Conservation (phyloP, 805 yeast species). For the Torulaspora franciscae region DNA sequence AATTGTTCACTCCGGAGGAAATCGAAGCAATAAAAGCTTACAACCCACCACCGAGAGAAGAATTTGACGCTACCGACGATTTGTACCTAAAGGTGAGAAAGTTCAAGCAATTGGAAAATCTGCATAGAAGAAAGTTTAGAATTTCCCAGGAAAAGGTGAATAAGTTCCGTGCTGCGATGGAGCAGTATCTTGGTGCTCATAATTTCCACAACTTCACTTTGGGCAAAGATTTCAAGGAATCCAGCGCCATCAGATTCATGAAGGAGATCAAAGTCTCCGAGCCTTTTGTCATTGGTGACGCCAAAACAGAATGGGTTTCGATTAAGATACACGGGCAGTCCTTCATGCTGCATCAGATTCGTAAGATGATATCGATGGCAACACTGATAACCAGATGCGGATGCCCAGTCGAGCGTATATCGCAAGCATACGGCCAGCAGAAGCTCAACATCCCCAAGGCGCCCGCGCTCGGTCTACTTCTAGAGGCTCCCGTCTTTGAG, state of each 20-base stretch:
- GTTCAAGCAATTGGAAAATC: constrained; percentile 60
- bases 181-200: constrained; percentile 76
- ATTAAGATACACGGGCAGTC: constrained; percentile 97
- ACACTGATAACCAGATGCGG: constrained; percentile 80
- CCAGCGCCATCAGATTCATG: constrained; percentile 81
- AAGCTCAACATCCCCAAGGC: constrained; percentile 94
- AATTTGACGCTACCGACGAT: constrained; percentile 39
- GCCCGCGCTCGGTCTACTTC: constrained; percentile 86
- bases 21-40: constrained; percentile 26
- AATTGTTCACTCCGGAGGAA: constrained; percentile 32
- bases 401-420: constrained; percentile 69
- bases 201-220: constrained; percentile 87
- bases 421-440: constrained; percentile 66
- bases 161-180: constrained; percentile 61
- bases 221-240: constrained; percentile 77
- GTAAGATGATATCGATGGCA: constrained; percentile 97
- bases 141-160: constrained; percentile 58
- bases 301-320: constrained; percentile 92
- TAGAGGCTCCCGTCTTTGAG: constrained; percentile 90
- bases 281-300: constrained; percentile 85
- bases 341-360: constrained; percentile 95
- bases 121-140: constrained; percentile 63
- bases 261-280: constrained; percentile 72
- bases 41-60: constrained; percentile 37
- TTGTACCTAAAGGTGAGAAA: constrained; percentile 41